These are phyloP conservation scores for Akanthomyces muscarius DNA, from an alignment of 2,329 filamentous ascomycete species.

Conservation along the genomic window DNA sequence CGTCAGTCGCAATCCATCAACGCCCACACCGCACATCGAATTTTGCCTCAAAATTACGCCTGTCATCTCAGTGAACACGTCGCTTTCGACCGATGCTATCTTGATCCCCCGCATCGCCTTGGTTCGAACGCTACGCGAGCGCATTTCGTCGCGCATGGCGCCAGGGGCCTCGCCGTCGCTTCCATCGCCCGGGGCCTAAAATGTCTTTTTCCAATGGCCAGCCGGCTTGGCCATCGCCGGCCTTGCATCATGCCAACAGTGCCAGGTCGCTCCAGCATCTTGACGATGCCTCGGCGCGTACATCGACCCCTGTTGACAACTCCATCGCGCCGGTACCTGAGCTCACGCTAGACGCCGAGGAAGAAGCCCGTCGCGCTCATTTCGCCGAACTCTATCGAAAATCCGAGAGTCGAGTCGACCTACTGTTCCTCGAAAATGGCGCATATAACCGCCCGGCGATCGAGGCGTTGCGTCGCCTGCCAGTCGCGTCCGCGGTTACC, in stretches of 20 bases:
- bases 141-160: slow-evolving; percentile 53
- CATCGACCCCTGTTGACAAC: slow-evolving; percentile 48
- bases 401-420: slow-evolving; percentile 71
- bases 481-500: slow-evolving; percentile 35
- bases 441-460: slow-evolving; percentile 50
- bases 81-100: slow-evolving; percentile 47
- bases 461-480: slow-evolving; percentile 48
- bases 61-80: slow-evolving; percentile 51
- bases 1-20: slow-evolving; percentile 49
- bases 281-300: slow-evolving; percentile 56
- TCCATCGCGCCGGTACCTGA: slow-evolving; percentile 54
- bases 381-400: slow-evolving; percentile 76
- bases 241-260: slow-evolving; percentile 44
- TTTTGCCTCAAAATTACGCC: slow-evolving; percentile 35
- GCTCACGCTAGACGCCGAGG: slow-evolving; percentile 56
- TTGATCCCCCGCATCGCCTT: slow-evolving; percentile 44
- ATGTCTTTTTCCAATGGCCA: slow-evolving; percentile 67
- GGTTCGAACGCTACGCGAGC: slow-evolving; percentile 49
- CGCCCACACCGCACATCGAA: slow-evolving; percentile 40
- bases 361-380: slow-evolving; percentile 67
- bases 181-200: slow-evolving; percentile 48
- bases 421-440: slow-evolving; percentile 64
- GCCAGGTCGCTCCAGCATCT: slow-evolving; percentile 51
- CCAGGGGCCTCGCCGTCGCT: slow-evolving; percentile 44
- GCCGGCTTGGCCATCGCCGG: slow-evolving; percentile 60